A percentile compares a stretch with the other conserved stretches of the same genome.
Conservation (phyloP, 352 stramenopile genomes). For the Phytophthora crassamura region DNA sequence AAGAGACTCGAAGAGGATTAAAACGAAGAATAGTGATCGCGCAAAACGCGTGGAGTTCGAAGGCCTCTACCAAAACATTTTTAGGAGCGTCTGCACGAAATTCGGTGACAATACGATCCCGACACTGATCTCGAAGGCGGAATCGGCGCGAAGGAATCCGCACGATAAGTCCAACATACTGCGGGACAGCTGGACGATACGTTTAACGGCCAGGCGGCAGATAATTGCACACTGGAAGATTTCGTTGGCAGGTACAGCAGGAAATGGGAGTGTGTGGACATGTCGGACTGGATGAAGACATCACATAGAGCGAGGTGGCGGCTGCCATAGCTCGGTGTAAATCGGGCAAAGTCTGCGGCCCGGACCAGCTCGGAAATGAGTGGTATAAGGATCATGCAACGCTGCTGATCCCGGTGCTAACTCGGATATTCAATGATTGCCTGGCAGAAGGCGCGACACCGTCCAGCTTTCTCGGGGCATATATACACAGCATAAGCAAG, state of each 20-base stretch:
- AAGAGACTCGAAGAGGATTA: too few species aligned
- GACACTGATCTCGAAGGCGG: slow-evolving; percentile 1
- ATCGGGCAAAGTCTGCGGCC: neutral
- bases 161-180: slow-evolving; percentile 13
- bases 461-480: neutral
- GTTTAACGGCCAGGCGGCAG: neutral
- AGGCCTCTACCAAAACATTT: too few species aligned
- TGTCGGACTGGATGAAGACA: too few species aligned
- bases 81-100: too few species aligned
- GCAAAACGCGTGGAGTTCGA: too few species aligned
- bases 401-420: neutral
- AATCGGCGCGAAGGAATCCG: neutral
- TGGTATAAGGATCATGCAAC: neutral
- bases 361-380: neutral
- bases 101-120: slow-evolving; percentile 7
- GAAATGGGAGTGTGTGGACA: neutral
- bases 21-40: too few species aligned
- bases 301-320: slow-evolving; percentile 3
- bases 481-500: slow-evolving; percentile 1
- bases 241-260: neutral
- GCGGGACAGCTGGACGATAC: neutral
- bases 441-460: neutral
- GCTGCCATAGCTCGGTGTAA: neutral
- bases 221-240: neutral
- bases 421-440: neutral